Percentiles rank a stretch among this genome's conserved stretches.
Conservation (phyloP, 495 filamentous ascomycete genomes). For the Achaetomiella virescens region DNA sequence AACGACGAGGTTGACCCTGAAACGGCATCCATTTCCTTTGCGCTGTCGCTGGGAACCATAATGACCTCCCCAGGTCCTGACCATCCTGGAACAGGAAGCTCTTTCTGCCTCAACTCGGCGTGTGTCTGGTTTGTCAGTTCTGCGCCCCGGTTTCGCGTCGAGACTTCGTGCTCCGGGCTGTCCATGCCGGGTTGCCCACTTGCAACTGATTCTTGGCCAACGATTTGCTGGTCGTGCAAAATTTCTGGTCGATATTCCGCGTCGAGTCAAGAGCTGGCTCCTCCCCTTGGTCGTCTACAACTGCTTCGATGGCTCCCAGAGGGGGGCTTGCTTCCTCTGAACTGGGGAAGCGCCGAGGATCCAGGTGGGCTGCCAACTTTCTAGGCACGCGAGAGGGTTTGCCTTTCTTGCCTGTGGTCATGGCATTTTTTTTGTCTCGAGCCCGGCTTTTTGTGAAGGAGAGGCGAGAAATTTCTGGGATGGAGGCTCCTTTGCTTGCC, state of each 20-base stretch:
- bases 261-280: too few relatives aligned
- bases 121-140: not conserved
- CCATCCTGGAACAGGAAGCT: not conserved
- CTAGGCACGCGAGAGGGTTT: not conserved
- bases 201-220: not conserved
- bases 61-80: not conserved
- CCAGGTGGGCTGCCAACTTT: not conserved
- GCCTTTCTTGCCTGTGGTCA: not conserved
- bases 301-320: too few relatives aligned
- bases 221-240: too few relatives aligned
- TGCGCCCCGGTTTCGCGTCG: not conserved
- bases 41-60: not conserved
- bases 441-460: not conserved
- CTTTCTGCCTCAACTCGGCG: not conserved
- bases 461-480: not conserved
- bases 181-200: not conserved
- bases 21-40: not conserved
- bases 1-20: constrained; percentile 1
- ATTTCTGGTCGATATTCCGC: too few relatives aligned
- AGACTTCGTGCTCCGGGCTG: not conserved
- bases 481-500: not conserved
- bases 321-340: not conserved
- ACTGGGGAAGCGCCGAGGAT: not conserved
- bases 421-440: not conserved
- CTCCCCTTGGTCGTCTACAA: not conserved